Evolutionary conservation across 495 filamentous ascomycete species (phyloP), one percentile per base, ranked within the genome.

Genomic region (Pseudomonodictys pantanalensis): DNA sequence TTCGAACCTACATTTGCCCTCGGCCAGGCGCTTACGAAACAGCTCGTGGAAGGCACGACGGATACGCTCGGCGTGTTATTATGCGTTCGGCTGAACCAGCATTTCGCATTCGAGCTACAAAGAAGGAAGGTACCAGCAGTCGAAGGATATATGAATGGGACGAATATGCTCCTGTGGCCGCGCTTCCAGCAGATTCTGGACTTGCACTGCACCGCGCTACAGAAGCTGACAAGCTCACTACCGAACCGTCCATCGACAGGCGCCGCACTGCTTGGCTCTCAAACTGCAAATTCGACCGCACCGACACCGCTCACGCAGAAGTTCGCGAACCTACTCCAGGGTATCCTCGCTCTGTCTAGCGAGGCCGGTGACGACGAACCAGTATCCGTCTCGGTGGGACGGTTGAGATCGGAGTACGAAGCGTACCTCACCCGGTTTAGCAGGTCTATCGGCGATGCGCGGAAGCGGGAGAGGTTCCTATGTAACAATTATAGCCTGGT

Each of bases 141-240:
- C 2, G 93, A 98, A 57, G 81, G 83, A 26, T 97, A 97, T 70
- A 86, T 97, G 66, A 98, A 97, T 71, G 91, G 85, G 17, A 93
- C 90, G 22, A 87, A 87, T 64, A 97, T 98, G 92, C 83, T 90
- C 7, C 83, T 98, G 4, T 98, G 93, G 93, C 93, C 93, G 3
- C 86, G 91, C 26, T 90, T 98, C 69, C 95, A 97, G 74, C 80
- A 87, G 22, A 83, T 93, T 67, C 95, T 97, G 86, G 90, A 95
- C 65, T 78, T 83, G n/a, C 93, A 97, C 69, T 86, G 86, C 73
- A 90, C 96, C 38, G 92, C 89, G 10, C 78, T 97, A 20, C 86
- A 85, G 39, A 79, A 78, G 38, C 76, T 79, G 47, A 78, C 83
- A 11, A 69, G 78, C 7, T 76, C 80, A 10, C 76, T 80, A 0